Evolutionary conservation across 164 flowering plant genomes (phyloP), one percentile per base, ranked within the genome.

Genomic region (Vitis rotundifolia): DNA sequence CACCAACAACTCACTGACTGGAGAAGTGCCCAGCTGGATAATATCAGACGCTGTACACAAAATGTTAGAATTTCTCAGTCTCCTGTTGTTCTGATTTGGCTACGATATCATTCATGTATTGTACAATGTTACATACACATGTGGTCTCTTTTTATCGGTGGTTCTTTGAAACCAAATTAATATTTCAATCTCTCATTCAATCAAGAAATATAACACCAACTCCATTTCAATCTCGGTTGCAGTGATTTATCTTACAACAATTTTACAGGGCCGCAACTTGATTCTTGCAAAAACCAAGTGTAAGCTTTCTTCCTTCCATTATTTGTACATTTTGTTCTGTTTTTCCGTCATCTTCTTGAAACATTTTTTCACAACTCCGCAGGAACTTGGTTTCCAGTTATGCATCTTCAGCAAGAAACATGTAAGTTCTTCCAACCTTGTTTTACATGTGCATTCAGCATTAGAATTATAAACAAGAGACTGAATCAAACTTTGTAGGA

Each of bases 171-270:
- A 6, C 44, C 44, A 37, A 22, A 22, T 6, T 37, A 37, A 37
- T 37, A 37, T 37, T 37, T 37, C 0, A 37, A 37, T 37, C 44
- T 37, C 44, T 37, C 7, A 37, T 19, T 64, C 47, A 18, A 54
- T 10, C 48, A 11, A 64, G n/a, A 16, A 37, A 76, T 26, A 31
- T 55, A 37, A 4, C 19, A 47, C 19, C 3, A 18, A 55, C 56
- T 11, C 49, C 16, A 26, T 59, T 11, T 50, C 11, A 28, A 15
- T 54, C 28, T 51, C 12, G 49, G 12, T 75, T 86, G 77, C 89
- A 94, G 99, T 65, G 98, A 91, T 77, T 26, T 91, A 59, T 91
- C 97, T 37, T 82, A 88, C 77, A 91, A 91, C 80, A 89, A 87
- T 65, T 92, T 92, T 75, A 79, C 88, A 0, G 79, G 72, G 9